phyloP scores from a whole-genome alignment of 164 flowering plant genomes.

The Cinnamomum micranthum region DNA sequence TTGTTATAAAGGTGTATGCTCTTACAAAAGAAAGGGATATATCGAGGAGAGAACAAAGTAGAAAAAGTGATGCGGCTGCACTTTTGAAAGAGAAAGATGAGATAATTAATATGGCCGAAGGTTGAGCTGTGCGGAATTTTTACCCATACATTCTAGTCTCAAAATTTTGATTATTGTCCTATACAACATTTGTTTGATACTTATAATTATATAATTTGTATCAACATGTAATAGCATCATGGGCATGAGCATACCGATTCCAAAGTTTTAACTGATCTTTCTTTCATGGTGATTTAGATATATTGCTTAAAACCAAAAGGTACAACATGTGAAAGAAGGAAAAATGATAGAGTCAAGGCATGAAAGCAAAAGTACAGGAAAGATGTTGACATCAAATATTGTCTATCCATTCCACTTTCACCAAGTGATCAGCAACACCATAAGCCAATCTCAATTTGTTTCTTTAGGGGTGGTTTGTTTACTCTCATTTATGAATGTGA shows the following conservation, averaged over 20 bases:
- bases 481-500: no score
- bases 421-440: no score
- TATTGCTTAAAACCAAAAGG: no score
- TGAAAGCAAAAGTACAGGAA: no score
- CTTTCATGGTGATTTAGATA: not conserved
- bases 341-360: no score
- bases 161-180: not conserved
- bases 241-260: not conserved
- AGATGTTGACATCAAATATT: no score
- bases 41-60: constrained; percentile 87
- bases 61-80: constrained; percentile 92
- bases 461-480: no score
- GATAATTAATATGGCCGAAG: constrained; percentile 99
- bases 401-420: no score
- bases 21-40: constrained; percentile 97
- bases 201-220: not conserved
- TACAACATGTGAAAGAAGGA: no score
- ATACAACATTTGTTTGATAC: not conserved
- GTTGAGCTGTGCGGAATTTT: constrained; percentile 31
- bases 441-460: no score
- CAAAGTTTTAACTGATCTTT: not conserved
- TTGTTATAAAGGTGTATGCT: constrained; percentile 73
- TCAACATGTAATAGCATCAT: not conserved
- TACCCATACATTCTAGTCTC: not conserved
- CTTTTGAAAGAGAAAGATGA: constrained; percentile 99